Conservation (phyloP, 371 early-diverging fungal species). For the Sporodiniella umbellata region DNA sequence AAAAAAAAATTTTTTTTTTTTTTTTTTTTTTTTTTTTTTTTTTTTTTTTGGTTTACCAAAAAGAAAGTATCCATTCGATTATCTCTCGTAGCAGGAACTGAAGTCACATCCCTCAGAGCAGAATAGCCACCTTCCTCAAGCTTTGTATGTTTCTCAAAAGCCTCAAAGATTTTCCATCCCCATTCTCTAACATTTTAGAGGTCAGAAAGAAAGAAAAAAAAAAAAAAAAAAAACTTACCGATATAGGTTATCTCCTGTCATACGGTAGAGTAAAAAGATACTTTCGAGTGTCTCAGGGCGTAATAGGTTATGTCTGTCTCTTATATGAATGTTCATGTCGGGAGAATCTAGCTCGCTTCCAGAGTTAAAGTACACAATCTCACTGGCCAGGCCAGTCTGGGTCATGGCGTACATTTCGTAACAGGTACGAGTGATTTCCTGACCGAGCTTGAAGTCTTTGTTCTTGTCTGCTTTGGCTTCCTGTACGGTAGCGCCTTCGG, state of each 20-base stretch:
- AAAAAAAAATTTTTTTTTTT: no score
- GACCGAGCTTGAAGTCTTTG: constrained; percentile 68
- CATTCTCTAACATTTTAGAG: constrained; percentile 85
- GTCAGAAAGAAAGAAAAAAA: no score
- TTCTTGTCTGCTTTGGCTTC: constrained; percentile 31
- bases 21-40: neutral
- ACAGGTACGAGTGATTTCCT: constrained; percentile 76
- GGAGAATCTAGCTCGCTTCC: constrained; percentile 23
- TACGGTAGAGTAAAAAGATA: constrained; percentile 78
- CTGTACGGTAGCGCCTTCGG: constrained; percentile 47
- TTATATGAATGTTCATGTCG: constrained; percentile 64
- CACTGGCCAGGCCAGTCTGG: constrained; percentile 79
- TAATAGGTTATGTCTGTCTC: constrained; percentile 68
- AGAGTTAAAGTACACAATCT: constrained; percentile 66
- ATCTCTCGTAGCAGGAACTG: constrained; percentile 44
- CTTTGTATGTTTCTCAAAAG: constrained; percentile 77
- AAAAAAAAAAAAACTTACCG: no score
- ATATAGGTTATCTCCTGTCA: constrained; percentile 79
- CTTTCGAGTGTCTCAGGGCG: constrained; percentile 92
- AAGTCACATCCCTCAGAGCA: constrained; percentile 70
- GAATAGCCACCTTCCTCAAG: constrained; percentile 75
- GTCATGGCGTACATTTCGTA: constrained; percentile 80
- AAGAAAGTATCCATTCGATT: constrained; percentile 83
- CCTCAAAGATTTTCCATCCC: constrained; percentile 87
- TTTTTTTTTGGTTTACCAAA: constrained; percentile 33